These are phyloP conservation scores for Ceriops tagal DNA, from an alignment of 345 rosid species.

Conservation along the genomic window DNA sequence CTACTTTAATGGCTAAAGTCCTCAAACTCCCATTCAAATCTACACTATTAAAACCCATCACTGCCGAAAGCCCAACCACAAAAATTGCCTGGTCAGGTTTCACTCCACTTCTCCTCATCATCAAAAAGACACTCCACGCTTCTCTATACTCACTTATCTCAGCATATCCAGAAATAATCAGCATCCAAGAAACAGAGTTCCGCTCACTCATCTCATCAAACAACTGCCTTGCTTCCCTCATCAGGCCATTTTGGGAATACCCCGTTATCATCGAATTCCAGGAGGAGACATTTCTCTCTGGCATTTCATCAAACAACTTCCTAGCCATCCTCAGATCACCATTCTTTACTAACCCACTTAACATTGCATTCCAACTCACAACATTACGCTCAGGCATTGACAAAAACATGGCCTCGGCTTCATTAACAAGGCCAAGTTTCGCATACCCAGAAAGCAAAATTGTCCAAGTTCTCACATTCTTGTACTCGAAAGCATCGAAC, in stretches of 20 bases:
- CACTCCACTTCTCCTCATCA: constrained; percentile 27
- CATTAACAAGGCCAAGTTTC: constrained; percentile 17
- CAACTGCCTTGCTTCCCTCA: constrained; percentile 29
- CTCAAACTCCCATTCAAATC: constrained; percentile 24
- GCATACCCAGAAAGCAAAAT: constrained; percentile 22
- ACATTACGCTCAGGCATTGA: constrained; percentile 31
- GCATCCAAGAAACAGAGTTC: constrained; percentile 26
- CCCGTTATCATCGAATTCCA: constrained; percentile 33
- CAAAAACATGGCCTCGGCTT: constrained; percentile 11
- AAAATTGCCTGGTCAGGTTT: constrained; percentile 22
- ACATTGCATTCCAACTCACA: constrained; percentile 29
- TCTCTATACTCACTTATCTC: constrained; percentile 13
- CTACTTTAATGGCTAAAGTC: constrained; percentile 22
- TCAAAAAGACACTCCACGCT: constrained; percentile 25
- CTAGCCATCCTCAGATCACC: constrained; percentile 25
- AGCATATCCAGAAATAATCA: constrained; percentile 25
- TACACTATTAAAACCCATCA: constrained; percentile 26
- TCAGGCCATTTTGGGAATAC: constrained; percentile 28
- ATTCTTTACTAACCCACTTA: constrained; percentile 18
- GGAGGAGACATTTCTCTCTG: constrained; percentile 22
- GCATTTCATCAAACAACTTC: constrained; percentile 27
- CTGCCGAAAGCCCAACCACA: constrained; percentile 24
- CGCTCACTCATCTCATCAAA: constrained; percentile 25
- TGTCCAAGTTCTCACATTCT: constrained; percentile 21
- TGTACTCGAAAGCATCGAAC: constrained; percentile 7